Conservation (phyloP, 345 rosid species). For the Combretum micranthum region DNA sequence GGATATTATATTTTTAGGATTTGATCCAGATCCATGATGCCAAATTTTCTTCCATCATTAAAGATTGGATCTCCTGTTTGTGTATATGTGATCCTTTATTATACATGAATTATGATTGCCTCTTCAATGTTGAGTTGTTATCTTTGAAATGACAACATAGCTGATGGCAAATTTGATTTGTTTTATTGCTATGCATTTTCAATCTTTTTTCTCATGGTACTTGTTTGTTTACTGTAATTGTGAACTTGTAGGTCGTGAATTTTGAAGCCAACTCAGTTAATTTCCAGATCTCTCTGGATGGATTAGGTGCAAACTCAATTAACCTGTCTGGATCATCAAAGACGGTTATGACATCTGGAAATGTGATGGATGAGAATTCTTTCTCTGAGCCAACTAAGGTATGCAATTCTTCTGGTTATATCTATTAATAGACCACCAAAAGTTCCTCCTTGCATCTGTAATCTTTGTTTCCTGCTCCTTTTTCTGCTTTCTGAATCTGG, state of each 20-base stretch:
- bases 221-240: not conserved
- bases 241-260: constrained; percentile 61
- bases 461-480: not conserved
- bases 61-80: too few relatives aligned
- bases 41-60: too few relatives aligned
- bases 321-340: constrained; percentile 48
- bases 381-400: constrained; percentile 68
- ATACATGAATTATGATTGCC: too few relatives aligned
- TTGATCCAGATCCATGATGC: too few relatives aligned
- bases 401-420: not conserved
- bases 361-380: constrained; percentile 83
- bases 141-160: too few relatives aligned
- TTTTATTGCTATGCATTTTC: too few relatives aligned
- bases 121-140: too few relatives aligned
- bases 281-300: constrained; percentile 42
- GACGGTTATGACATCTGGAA: constrained; percentile 57
- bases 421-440: not conserved
- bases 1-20: too few relatives aligned
- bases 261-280: constrained; percentile 48
- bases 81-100: too few relatives aligned
- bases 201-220: not conserved
- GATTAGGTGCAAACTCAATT: constrained; percentile 46
- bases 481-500: not conserved
- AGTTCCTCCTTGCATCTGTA: too few relatives aligned
- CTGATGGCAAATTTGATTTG: too few relatives aligned